Conservation (phyloP, 805 yeast genomes). For the Trichomonascus vanleenenianus region DNA sequence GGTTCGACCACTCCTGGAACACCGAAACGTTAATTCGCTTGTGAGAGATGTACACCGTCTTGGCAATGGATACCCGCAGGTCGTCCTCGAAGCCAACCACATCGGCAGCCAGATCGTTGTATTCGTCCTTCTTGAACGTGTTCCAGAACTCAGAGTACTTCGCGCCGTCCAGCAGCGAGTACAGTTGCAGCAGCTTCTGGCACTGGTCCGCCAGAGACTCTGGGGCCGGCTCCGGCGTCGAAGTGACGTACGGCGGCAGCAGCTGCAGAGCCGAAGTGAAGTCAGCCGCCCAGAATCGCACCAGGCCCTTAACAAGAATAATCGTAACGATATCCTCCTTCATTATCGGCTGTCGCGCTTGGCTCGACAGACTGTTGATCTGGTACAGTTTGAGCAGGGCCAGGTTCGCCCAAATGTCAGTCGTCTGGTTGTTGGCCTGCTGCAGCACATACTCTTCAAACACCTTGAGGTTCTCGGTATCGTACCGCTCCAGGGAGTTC, state of each 20-base stretch:
- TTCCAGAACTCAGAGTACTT: slow-evolving; percentile 29
- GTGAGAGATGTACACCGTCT: slow-evolving; percentile 24
- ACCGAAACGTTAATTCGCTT: slow-evolving; percentile 22
- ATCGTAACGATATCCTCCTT: slow-evolving; percentile 35
- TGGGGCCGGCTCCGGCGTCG: slow-evolving; percentile 17
- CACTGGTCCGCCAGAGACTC: slow-evolving; percentile 22
- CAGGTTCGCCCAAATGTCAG: slow-evolving; percentile 38
- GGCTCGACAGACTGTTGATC: slow-evolving; percentile 27
- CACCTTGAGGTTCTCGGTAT: slow-evolving; percentile 35
- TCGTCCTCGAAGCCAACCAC: slow-evolving; percentile 28
- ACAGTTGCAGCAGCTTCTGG: slow-evolving; percentile 25
- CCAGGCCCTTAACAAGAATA: slow-evolving; percentile 35
- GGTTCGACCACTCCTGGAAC: slow-evolving; percentile 25
- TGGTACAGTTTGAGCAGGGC: slow-evolving; percentile 40
- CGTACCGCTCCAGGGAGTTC: slow-evolving; percentile 38
- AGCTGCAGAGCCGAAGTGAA: slow-evolving; percentile 39
- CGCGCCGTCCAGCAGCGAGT: slow-evolving; percentile 25
- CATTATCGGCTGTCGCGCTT: slow-evolving; percentile 17
- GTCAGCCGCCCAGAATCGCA: slow-evolving; percentile 35
- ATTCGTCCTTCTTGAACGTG: slow-evolving; percentile 24
- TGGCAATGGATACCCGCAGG: slow-evolving; percentile 25
- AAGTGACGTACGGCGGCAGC: slow-evolving; percentile 34
- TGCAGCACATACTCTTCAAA: slow-evolving; percentile 37
- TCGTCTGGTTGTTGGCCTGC: slow-evolving; percentile 31
- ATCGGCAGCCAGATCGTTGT: slow-evolving; percentile 30